Conservation (phyloP, 768 basidiomycete species). For the Pleurotus eryngii region DNA sequence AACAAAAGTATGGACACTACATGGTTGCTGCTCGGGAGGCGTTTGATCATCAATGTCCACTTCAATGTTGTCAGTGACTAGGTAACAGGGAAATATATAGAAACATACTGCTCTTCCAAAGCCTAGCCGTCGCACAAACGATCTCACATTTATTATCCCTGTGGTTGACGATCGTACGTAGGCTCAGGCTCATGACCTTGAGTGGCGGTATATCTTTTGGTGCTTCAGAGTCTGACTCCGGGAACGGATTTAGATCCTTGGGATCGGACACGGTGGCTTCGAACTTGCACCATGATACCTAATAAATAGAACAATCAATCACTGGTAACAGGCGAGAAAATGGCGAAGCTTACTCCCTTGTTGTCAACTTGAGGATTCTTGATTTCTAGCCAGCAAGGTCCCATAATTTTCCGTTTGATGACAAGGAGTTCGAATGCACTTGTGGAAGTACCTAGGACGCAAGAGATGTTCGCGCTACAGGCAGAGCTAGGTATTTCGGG, state of each 20-base stretch:
- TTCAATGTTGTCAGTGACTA: conserved; percentile 24
- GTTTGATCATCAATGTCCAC: conserved; percentile 90
- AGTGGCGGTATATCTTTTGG: conserved; percentile 84
- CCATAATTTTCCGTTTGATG: conserved; percentile 97
- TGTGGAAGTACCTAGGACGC: conserved; percentile 89
- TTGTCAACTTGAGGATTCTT: conserved; percentile 71
- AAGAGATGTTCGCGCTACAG: conserved; percentile 79
- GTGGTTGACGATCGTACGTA: conserved; percentile 92
- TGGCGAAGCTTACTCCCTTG: conserved; percentile 61
- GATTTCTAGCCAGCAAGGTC: conserved; percentile 94
- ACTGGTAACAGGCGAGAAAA: not conserved
- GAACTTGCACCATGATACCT: conserved; percentile 98
- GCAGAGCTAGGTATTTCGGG: conserved; percentile 70
- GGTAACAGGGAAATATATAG: not conserved
- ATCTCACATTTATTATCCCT: conserved; percentile 92
- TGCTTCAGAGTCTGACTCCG: conserved; percentile 64
- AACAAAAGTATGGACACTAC: conserved; percentile 82
- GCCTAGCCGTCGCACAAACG: conserved; percentile 78
- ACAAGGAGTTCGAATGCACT: conserved; percentile 92
- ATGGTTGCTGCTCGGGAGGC: conserved; percentile 83
- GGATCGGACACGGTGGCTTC: conserved; percentile 83
- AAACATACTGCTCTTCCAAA: conserved; percentile 67
- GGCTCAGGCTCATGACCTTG: conserved; percentile 84
- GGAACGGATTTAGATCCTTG: conserved; percentile 83
- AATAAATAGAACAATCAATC: not conserved